Evolutionary conservation across 352 stramenopile genomes (phyloP).

Genomic region (Pythium biforme): DNA sequence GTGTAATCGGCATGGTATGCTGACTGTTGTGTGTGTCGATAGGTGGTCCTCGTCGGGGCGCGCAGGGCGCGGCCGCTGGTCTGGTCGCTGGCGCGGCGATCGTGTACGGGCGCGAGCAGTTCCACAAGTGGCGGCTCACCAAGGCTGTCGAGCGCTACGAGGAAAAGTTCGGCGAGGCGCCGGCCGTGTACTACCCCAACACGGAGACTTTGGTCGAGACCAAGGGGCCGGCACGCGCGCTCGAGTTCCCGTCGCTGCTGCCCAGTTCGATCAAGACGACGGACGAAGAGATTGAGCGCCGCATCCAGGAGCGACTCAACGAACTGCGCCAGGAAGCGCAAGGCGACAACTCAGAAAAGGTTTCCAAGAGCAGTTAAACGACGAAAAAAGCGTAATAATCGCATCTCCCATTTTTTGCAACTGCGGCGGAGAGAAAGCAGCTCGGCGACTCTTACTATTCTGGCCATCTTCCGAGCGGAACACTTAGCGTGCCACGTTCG

Average conservation of each 20-base stretch:
- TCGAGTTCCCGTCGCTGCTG: conserved; percentile 74
- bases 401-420: no score
- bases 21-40: background rate
- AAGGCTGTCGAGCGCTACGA: conserved; percentile 80
- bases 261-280: conserved; percentile 64
- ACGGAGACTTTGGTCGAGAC: conserved; percentile 60
- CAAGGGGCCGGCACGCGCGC: conserved; percentile 47
- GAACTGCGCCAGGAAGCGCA: conserved; percentile 47
- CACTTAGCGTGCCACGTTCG: no score
- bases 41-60: conserved; percentile 64
- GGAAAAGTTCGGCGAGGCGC: conserved; percentile 67
- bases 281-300: conserved; percentile 77
- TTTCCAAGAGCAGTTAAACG: conserved; percentile 3
- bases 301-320: conserved; percentile 68
- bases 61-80: conserved; percentile 67
- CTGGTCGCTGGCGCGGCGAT: conserved; percentile 57
- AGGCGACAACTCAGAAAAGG: conserved; percentile 31
- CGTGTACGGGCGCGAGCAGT: conserved; percentile 65
- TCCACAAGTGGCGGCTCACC: conserved; percentile 71
- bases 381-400: no score
- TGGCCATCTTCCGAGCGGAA: no score
- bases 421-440: no score
- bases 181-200: conserved; percentile 62
- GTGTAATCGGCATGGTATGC: no score
- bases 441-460: no score